These are phyloP conservation scores for Thuja plicata DNA, from an alignment of 83 land plant species.

Conservation along the genomic window DNA sequence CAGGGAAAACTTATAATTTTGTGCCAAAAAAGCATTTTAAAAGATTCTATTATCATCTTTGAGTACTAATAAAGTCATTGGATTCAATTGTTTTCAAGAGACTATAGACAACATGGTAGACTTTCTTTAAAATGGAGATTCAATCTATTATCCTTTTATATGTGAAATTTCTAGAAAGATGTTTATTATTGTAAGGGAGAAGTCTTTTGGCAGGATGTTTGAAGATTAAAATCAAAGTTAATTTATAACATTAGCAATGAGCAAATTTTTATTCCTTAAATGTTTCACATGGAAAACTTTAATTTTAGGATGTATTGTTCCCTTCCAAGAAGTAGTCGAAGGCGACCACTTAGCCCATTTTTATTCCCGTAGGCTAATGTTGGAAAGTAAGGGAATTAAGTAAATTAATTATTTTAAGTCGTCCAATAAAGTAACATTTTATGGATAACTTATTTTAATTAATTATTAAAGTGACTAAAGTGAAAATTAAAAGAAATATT, in stretches of 20 bases:
- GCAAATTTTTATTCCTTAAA: neutral
- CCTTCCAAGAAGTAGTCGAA: too few relatives aligned
- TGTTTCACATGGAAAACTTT: neutral
- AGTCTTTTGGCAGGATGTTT: neutral
- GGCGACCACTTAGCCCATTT: too few relatives aligned
- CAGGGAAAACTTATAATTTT: neutral
- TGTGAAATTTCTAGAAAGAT: neutral
- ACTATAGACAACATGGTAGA: neutral
- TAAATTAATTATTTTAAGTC: too few relatives aligned
- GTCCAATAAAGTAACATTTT: too few relatives aligned
- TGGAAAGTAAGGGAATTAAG: too few relatives aligned
- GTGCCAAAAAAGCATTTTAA: neutral
- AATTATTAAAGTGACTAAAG: too few relatives aligned
- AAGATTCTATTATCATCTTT: neutral
- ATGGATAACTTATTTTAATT: too few relatives aligned
- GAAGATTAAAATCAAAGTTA: neutral
- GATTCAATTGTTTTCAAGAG: neutral
- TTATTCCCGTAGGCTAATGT: too few relatives aligned
- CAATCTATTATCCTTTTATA: neutral
- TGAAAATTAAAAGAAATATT: too few relatives aligned
- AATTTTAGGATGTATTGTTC: too few relatives aligned
- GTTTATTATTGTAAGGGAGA: neutral
- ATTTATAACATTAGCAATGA: neutral
- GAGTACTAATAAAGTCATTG: neutral
- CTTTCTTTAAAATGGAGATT: neutral